Evolutionary conservation across 202 grass and related monocot species (phyloP).

Genomic region (Zizania palustris): DNA sequence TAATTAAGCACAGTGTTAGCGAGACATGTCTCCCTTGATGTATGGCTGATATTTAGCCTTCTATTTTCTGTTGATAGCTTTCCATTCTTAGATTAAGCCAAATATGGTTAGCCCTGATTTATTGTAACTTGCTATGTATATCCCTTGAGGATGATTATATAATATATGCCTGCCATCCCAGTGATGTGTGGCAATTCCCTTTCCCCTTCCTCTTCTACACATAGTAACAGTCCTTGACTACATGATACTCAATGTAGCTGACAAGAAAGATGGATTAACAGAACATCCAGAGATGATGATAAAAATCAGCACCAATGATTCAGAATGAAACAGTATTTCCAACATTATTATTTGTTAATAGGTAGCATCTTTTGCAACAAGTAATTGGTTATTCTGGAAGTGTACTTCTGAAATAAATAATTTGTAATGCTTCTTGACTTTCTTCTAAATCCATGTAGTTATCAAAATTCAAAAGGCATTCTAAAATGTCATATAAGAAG

Average conservation of each 20-base stretch:
- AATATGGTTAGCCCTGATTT: too few relatives aligned
- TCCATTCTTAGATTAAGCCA: too few relatives aligned
- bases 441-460: conserved; percentile 16
- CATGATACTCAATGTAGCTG: conserved; percentile 17
- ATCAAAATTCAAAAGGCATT: conserved; percentile 7
- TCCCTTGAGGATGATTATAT: too few relatives aligned
- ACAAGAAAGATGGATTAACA: conserved; percentile 24
- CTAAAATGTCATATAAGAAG: conserved; percentile 16
- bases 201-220: too few relatives aligned
- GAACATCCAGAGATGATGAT: conserved; percentile 16
- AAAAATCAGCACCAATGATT: conserved; percentile 9
- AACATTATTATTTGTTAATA: conserved; percentile 18
- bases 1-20: too few relatives aligned
- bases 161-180: too few relatives aligned
- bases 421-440: not conserved
- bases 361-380: conserved; percentile 27
- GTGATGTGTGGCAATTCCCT: too few relatives aligned
- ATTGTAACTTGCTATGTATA: too few relatives aligned
- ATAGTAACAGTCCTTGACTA: conserved; percentile 18
- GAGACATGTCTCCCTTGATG: too few relatives aligned
- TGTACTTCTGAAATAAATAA: not conserved
- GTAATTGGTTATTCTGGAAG: conserved; percentile 12
- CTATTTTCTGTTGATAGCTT: too few relatives aligned
- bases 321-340: not conserved
- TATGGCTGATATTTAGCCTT: too few relatives aligned